These are phyloP conservation scores for Phytophthora uliginosa DNA, from an alignment of 352 stramenopile species.

Conservation along the genomic window DNA sequence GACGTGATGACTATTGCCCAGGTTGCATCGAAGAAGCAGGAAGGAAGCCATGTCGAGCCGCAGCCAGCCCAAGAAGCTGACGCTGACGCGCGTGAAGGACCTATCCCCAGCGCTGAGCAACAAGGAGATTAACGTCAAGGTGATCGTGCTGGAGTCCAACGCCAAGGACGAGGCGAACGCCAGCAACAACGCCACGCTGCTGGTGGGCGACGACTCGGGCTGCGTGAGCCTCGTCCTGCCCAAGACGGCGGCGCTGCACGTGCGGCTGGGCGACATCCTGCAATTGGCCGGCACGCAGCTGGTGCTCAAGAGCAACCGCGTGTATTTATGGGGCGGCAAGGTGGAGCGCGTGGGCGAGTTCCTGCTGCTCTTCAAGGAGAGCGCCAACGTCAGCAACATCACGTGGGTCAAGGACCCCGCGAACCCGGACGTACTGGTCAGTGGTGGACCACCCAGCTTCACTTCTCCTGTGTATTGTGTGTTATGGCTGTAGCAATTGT, in stretches of 20 bases:
- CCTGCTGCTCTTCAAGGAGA: conserved; percentile 89
- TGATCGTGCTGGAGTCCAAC: conserved; percentile 86
- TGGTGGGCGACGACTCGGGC: conserved; percentile 86
- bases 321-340: conserved; percentile 86
- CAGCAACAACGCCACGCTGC: conserved; percentile 83
- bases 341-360: conserved; percentile 90
- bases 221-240: conserved; percentile 85
- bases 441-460: conserved; percentile 5
- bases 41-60: conserved; percentile 24
- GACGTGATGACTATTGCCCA: background rate
- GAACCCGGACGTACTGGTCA: conserved; percentile 74
- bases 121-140: conserved; percentile 83
- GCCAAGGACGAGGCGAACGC: conserved; percentile 81
- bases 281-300: conserved; percentile 76
- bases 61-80: conserved; percentile 53
- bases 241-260: conserved; percentile 70
- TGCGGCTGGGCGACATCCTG: conserved; percentile 83
- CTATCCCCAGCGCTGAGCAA: conserved; percentile 61
- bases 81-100: conserved; percentile 80
- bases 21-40: background rate
- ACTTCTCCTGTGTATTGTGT: background rate
- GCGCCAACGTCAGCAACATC: conserved; percentile 83
- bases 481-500: background rate
- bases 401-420: conserved; percentile 86
- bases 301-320: conserved; percentile 79